Evolutionary conservation across 371 early-diverging fungal genomes (phyloP), one percentile per base, ranked within the genome.

Genomic region (Dichotomocladium elegans): DNA sequence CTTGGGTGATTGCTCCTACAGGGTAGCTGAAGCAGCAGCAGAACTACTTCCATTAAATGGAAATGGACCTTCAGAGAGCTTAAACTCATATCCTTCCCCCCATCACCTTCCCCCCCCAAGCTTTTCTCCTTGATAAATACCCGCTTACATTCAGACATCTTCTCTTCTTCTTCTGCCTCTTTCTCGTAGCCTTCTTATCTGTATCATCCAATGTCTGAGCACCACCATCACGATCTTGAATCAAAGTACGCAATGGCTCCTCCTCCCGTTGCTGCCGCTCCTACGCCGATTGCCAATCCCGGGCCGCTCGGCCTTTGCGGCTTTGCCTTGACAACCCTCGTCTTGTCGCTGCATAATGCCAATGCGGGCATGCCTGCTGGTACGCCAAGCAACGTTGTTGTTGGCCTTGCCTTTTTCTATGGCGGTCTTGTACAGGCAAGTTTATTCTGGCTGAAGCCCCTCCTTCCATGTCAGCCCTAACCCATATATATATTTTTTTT

Each of bases 281-380:
- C 52, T 10, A 56, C 52, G 24, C 61, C 68, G 10, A 72, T 76
- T 37, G 89, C 77, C 51, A 86, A 90, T 51, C 89, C 91, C 12
- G 86, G 79, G 54, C 90, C 91, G 19, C 71, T 90, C 26, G 91
- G 89, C 45, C 83, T 90, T 28, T 79, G 77, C 50, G 68, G 83
- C 35, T 91, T 89, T 50, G 90, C 88, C 28, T 66, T 89, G 60
- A 88, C 88, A 14, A 91, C 91, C 28, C 81, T 89, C 60, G 87
- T 88, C 30, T 69, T 86, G 19, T 81, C 81, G 17, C 64, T 79
- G 27, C 82, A 85, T 61, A 86, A 87, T 59, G 78, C 85, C 27
- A 86, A 80, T 48, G 85, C 82, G 10, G 88, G 88, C 27, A 66
- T 83, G n/a, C 62, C 69, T 35, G 61, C 76, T 15, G 69, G 64